phyloP scores from a whole-genome alignment of 352 stramenopile genomes.

The Pythium monospermum region DNA sequence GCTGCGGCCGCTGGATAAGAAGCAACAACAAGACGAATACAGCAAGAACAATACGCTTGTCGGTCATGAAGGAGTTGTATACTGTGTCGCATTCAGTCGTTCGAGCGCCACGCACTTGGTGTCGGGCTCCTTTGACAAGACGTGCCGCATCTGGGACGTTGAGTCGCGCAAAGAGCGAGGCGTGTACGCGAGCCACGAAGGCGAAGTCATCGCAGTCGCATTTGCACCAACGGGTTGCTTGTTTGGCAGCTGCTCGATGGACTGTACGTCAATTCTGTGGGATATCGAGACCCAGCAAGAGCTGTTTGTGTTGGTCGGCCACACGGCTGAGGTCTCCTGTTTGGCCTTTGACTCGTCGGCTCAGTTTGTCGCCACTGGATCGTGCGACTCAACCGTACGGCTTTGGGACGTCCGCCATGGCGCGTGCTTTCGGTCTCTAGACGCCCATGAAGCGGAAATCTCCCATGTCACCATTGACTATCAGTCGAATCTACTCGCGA shows the following conservation, averaged over 20 bases:
- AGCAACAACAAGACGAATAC: conserved; percentile 16
- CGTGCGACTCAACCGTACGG: conserved; percentile 59
- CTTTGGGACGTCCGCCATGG: conserved; percentile 72
- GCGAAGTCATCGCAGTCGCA: conserved; percentile 45
- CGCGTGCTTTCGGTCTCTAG: conserved; percentile 63
- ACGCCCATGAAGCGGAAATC: conserved; percentile 52
- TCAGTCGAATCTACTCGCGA: conserved; percentile 43
- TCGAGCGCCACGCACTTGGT: conserved; percentile 44
- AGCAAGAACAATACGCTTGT: conserved; percentile 27
- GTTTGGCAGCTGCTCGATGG: conserved; percentile 72
- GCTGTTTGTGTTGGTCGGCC: conserved; percentile 37
- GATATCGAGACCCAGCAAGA: conserved; percentile 44
- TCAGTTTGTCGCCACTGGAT: conserved; percentile 51
- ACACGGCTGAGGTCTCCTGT: conserved; percentile 66
- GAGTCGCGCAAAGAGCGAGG: conserved; percentile 24
- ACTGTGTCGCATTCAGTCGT: conserved; percentile 56
- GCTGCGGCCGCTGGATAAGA: conserved; percentile 28
- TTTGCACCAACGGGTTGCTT: conserved; percentile 33
- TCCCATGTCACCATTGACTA: conserved; percentile 64
- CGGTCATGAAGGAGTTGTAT: conserved; percentile 65
- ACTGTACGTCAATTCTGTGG: conserved; percentile 65
- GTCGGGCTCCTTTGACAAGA: conserved; percentile 79
- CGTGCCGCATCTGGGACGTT: conserved; percentile 66
- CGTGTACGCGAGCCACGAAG: conserved; percentile 49
- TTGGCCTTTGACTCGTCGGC: conserved; percentile 45